Evolutionary conservation across 2,329 filamentous ascomycete species (phyloP), one percentile per base, ranked within the genome.

Genomic region (Alternaria ethzedia): DNA sequence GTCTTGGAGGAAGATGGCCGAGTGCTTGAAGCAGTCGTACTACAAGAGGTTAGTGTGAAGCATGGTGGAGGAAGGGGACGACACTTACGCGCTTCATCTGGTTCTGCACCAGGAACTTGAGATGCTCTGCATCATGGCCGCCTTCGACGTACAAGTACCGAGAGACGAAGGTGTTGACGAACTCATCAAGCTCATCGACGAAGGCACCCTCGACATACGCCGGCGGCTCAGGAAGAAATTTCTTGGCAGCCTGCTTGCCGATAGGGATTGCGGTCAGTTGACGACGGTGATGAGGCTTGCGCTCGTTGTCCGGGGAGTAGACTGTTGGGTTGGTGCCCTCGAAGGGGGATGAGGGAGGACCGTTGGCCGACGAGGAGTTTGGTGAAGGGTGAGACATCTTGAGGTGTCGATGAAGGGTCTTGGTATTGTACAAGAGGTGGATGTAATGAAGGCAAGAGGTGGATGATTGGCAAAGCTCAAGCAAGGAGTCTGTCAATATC

Each of bases 61-160:
- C 25, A 54, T 52, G 8, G 50, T 30, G 57, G 28, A 17, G 56
- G 20, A 56, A 49, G 30, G 17, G 3, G 17, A 26, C 54, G 52
- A 28, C 21, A 71, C 68, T 69, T 65, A 76, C 75, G 21, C 70
- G 63, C 64, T 77, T 78, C 74, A 79, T 75, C 61, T 70, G 61
- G 11, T 71, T 60, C 51, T 75, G 67, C 13, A 77, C 65, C 13
- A 54, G 65, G 52, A 68, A 67, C 9, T 75, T 56, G 54, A 77
- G 72, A 17, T 67, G 63, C 26, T 77, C 74, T 4, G 63, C 58
- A 17, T 75, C 73, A 15, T 52, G n/a, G 21, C 73, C 75, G 43
- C 71, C 71, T 25, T 60, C 21, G 54, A 78, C 49, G 30, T 68
- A 63, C 44, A 75, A 61, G 50, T 72, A 77, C 5, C 77, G 71